Base-by-base conservation (phyloP, 2,329 filamentous ascomycete species). In the Colletotrichum lini region DNA sequence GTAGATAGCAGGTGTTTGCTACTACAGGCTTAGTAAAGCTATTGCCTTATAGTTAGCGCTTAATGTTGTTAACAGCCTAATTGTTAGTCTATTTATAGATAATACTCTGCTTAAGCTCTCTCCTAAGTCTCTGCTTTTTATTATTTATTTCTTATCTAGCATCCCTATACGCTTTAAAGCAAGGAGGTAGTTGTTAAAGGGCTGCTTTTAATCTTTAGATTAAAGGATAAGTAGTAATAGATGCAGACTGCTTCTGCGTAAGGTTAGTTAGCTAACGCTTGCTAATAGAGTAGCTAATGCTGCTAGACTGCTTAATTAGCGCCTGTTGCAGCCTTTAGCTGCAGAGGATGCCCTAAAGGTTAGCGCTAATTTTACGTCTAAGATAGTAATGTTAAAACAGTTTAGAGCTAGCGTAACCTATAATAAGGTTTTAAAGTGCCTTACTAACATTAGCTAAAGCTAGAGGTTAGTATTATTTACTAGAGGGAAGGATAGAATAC, bases 21-120 rank as follows among this genome's bases (percentile, higher is more conserved):
- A 52, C 21, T 7, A 49, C 13, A 53, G 44, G 65, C 49, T 74
- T 49, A n/a, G 72, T 38, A 62, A 78, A 77, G 12, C 23, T 53
- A 35, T 65, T 26, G 3, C 75, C 67, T 62, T 72, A 64, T 16
- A 77, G 65, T 67, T 77, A 67, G 30, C 42, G 45, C 49, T 77
- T 45, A 23, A 77, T 77, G 40, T 78, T 58, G 4, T 67, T 49
- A 13, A 76, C 56, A 15, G 73, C 74, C 64, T 77, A 59, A 40
- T 75, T 35, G 13, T 45, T 21, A n/a, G 72, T 73, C 65, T 54
- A 77, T 57, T 35, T 45, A 2, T 77, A 50, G 66, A 61, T 69
- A n/a, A 73, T 66, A 42, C 72, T 23, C 30, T 75, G 10, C 60
- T 67, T 74, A 2, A 74, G 66, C 18, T 65, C 67, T 53, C 62